Base-by-base conservation (phyloP, 2,329 filamentous ascomycete genomes). In the Fusarium clavum region DNA sequence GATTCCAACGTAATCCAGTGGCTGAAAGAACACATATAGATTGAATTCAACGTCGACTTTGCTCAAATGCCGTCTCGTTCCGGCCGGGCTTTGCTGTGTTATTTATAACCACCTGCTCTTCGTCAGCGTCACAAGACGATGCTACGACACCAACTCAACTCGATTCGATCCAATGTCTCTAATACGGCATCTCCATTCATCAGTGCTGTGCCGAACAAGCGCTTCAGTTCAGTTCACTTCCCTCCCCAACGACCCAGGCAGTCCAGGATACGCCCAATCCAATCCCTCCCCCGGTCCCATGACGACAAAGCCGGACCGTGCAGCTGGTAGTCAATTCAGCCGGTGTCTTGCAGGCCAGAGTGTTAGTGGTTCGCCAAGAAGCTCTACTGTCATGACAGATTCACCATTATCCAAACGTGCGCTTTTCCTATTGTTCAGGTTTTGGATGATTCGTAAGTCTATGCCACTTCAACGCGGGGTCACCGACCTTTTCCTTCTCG, bases 261-360 rank as follows among this genome's bases (percentile, higher is more conserved):
- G 34, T n/a, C 34, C 6, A 55, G 47, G 54, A 61, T 44, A 43
- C 44, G 25, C 48, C 30, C 48, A 66, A 30, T 46, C 24, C 25
- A 44, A 46, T n/a, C n/a, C 12, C 6, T 38, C 55, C 68, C 67
- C 59, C 44, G 25, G 48, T 61, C 70, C 61, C 71, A 71, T 75
- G 73, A 75, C 67, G 69, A 72, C 59, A 71, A 62, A 53, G 60
- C 46, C 61, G 62, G 44, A 60, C 58, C 65, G 66, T 72, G 70
- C 70, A 69, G 66, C 57, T 44, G 46, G 61, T 38, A 51, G 48
- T 51, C 47, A 43, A 47, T 65, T 53, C 38, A 53, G 60, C 40
- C 40, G 32, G 46, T 74, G 72, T 73, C 72, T 74, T 70, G 60
- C 62, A 73, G 70, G 53, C 58, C 46, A 49, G 25, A 52, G 59